Percentiles rank a stretch among this genome's conserved stretches.
These are phyloP conservation scores for Rhodotorula sphaerocarpa DNA, from an alignment of 768 basidiomycete species.

Conservation along the genomic window DNA sequence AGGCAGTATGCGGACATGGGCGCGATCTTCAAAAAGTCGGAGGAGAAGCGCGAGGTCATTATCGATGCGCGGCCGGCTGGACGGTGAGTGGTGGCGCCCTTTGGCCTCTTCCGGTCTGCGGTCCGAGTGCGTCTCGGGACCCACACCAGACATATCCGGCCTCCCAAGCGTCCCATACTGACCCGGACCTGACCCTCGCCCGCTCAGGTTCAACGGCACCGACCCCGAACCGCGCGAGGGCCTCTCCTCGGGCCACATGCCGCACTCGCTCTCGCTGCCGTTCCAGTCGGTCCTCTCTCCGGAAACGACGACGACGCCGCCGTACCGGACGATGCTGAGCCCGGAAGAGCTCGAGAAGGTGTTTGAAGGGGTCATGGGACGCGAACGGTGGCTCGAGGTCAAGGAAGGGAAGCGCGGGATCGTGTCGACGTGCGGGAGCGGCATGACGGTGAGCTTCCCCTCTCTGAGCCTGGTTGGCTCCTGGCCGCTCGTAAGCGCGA, in stretches of 20 bases:
- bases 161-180: no score
- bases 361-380: slow-evolving; percentile 59
- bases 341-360: slow-evolving; percentile 55
- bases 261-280: slow-evolving; percentile 72
- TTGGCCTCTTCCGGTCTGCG: slow-evolving; percentile 2
- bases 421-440: slow-evolving; percentile 80
- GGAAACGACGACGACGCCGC: slow-evolving; percentile 48
- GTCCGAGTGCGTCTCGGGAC: no score
- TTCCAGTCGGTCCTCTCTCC: slow-evolving; percentile 48
- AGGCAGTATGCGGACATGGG: slow-evolving; percentile 14
- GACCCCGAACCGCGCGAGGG: slow-evolving; percentile 84
- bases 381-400: slow-evolving; percentile 46
- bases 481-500: background rate
- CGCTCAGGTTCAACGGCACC: slow-evolving; percentile 63
- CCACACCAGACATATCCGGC: no score
- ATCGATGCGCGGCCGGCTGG: slow-evolving; percentile 80
- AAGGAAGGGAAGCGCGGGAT: slow-evolving; percentile 56
- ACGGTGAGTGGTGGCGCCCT: slow-evolving; percentile 51
- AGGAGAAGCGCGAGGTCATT: slow-evolving; percentile 58
- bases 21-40: slow-evolving; percentile 46
- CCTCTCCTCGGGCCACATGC: slow-evolving; percentile 85
- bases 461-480: background rate
- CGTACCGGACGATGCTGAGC: slow-evolving; percentile 52
- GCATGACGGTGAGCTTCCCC: slow-evolving; percentile 62
- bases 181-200: no score